Percentiles rank a stretch among this genome's conserved stretches.
Evolutionary conservation across 169 alveolate genomes (phyloP).

Genomic region (Plasmodium vinckei): DNA sequence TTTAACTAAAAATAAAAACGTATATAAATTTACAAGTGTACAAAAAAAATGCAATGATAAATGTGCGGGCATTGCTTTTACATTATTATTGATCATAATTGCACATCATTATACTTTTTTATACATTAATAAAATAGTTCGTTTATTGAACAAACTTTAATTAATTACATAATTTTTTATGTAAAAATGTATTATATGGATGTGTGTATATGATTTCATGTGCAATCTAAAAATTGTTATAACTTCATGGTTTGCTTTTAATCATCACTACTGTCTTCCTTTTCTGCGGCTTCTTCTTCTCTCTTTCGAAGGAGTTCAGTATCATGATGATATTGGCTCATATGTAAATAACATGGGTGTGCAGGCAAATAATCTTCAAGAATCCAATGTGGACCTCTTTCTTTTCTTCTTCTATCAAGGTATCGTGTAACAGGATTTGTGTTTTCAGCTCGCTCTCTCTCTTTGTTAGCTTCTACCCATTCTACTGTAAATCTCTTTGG

Average conservation of each 20-base stretch:
- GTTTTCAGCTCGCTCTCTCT: slow-evolving; percentile 91
- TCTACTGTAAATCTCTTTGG: slow-evolving; percentile 91
- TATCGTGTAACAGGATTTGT: slow-evolving; percentile 91
- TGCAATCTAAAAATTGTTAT: no score
- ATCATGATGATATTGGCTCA: slow-evolving; percentile 87
- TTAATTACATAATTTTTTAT: background rate
- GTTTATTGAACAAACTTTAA: no score
- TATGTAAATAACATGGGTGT: slow-evolving; percentile 86
- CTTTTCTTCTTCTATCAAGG: slow-evolving; percentile 89
- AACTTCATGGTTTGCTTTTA: no score
- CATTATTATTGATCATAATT: background rate
- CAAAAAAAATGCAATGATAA: slow-evolving; percentile 14
- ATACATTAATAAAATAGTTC: no score
- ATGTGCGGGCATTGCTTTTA: background rate
- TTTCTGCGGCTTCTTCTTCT: slow-evolving; percentile 74
- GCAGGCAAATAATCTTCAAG: slow-evolving; percentile 87
- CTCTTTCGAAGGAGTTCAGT: slow-evolving; percentile 79
- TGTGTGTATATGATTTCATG: background rate
- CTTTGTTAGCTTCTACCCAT: slow-evolving; percentile 91
- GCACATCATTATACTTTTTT: background rate
- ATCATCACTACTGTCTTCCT: slow-evolving; percentile 9
- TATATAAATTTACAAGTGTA: slow-evolving; percentile 1
- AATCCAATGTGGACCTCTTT: slow-evolving; percentile 91
- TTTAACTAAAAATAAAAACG: no score
- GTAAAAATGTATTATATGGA: background rate